Evolutionary conservation across 345 rosid genomes (phyloP), one percentile per base, ranked within the genome.

Genomic region (Theobroma cacao): DNA sequence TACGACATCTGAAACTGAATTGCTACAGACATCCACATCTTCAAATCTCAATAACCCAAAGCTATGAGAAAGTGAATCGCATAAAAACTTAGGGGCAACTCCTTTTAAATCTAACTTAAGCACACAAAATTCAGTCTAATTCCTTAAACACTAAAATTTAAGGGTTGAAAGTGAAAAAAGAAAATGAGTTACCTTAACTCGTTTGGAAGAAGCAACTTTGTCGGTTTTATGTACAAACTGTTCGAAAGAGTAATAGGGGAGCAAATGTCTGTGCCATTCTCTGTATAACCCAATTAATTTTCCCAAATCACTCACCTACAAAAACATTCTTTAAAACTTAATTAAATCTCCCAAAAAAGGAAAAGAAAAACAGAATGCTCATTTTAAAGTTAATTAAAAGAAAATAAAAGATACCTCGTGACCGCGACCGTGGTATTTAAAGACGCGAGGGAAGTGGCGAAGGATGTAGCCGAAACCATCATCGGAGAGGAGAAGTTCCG

Each of bases 401-500:
- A 11, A 20, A 20, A 36, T 22, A 61, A n/a, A 75, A 61, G 47
- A 47, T 71, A 85, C 99, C 99, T 94, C 99, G 74, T 88, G 90
- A n/a, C 97, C 94, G 22, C 91, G 93, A 75, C 98, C 94, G 6
- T 88, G 89, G 76, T 78, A 91, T 84, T 82, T 96, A 85, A 96
- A 94, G 80, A 90, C 83, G 77, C 87, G 85, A 82, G 99, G 97
- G 47, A 94, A 96, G 81, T 94, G 88, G 36, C 95, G 95, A 41
- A 96, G 98, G 79, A 94, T 84, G 55, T 87, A 94, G 24, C 95
- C 97, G 47, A 96, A 82, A 75, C 97, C 97, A 73, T 95, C 95
- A 24, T 91, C 97, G 18, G 93, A 92, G 58, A 93, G 90, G 24
- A 94, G 91, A 76, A 91, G 81, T 26, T 91, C 90, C 22, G 98